Base-by-base conservation (phyloP, 2,329 filamentous ascomycete species). In the Phaeomoniella chlamydospora region DNA sequence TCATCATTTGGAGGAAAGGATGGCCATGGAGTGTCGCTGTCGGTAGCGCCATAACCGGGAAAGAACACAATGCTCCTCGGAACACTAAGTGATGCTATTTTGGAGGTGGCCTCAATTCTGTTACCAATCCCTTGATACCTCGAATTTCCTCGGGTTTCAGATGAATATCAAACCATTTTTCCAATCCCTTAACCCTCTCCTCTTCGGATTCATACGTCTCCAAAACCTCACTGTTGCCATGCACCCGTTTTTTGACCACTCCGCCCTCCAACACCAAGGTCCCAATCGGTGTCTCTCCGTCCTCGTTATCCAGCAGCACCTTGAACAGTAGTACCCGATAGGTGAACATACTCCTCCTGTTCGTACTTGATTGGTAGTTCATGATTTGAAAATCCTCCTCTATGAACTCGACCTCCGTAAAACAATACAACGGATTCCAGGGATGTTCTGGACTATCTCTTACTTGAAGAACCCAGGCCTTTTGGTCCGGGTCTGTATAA, bases 361-460 rank as follows among this genome's bases (percentile, higher is more conserved):
- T 59, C 31, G 61, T 63, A 42, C 68, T 72, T 1, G 69, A 72
- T 33, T 50, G 68, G 45, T 61, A 70, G 51, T 72, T 80, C 59
- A 78, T 62, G 4, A 77, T 58, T 22, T 63, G 64, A 46, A 74
- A 81, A 52, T 82, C 77, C 31, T 59, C 53, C 3, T 64, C 66
- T 19, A 72, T 50, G 51, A 79, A 81, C 52, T 81, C 77, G 12
- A 67, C 59, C 41, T 80, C 72, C 2, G 68, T 66, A 51, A 85
- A 86, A 41, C 67, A 71, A 51, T 82, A 83, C 33, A 65, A 68
- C 2, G 69, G 59, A 15, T 65, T 59, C 72, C 77, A 86, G 2
- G 61, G 58, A 33, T 54, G 57, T 1, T 65, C 55, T 0, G 49
- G 31, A 3, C 55, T 53, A 41, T 70, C 65, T 17, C 70, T 64